Conservation (phyloP, 805 yeast genomes). For the Myxozyma monticola region DNA sequence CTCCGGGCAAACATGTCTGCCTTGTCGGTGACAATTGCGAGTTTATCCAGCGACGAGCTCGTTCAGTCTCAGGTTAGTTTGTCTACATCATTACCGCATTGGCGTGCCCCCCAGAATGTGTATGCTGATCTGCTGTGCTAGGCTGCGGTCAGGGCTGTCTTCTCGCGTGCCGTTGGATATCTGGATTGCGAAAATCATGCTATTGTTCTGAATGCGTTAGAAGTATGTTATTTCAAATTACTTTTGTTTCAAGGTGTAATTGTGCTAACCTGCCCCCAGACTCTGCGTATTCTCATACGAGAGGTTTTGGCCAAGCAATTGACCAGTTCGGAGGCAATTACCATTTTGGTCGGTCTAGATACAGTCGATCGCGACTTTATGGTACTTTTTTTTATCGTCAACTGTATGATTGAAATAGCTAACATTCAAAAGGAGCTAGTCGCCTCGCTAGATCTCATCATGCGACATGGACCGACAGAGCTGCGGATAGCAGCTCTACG, state of each 20-base stretch:
- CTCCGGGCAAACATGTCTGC: conserved; percentile 33
- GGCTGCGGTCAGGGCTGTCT: conserved; percentile 27
- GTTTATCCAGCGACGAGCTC: conserved; percentile 24
- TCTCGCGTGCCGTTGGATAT: conserved; percentile 30
- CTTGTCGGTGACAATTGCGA: conserved; percentile 21
- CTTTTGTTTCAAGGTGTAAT: not conserved
- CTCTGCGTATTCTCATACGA: conserved; percentile 35
- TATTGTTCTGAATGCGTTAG: conserved; percentile 20
- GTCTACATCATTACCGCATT: too few relatives aligned
- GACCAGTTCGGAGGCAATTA: conserved; percentile 37
- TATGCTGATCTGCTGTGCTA: not conserved
- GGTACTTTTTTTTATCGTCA: not conserved
- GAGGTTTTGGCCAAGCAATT: conserved; percentile 35
- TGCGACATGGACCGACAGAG: conserved; percentile 28
- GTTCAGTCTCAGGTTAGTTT: conserved; percentile 15
- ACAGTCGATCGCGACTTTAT: conserved; percentile 33
- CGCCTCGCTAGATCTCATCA: conserved; percentile 33
- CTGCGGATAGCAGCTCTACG: conserved; percentile 36
- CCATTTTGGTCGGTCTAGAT: conserved; percentile 41
- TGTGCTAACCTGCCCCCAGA: conserved; percentile 12
- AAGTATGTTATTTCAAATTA: conserved; percentile 9
- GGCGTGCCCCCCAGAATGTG: too few relatives aligned
- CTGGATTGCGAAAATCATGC: conserved; percentile 27
- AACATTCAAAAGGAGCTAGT: conserved; percentile 34
- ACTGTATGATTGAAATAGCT: not conserved